A percentile compares a stretch with the other conserved stretches of the same genome.
These are phyloP conservation scores for Monotropa hypopitys DNA, from an alignment of 179 eudicot genomes.

Conservation along the genomic window DNA sequence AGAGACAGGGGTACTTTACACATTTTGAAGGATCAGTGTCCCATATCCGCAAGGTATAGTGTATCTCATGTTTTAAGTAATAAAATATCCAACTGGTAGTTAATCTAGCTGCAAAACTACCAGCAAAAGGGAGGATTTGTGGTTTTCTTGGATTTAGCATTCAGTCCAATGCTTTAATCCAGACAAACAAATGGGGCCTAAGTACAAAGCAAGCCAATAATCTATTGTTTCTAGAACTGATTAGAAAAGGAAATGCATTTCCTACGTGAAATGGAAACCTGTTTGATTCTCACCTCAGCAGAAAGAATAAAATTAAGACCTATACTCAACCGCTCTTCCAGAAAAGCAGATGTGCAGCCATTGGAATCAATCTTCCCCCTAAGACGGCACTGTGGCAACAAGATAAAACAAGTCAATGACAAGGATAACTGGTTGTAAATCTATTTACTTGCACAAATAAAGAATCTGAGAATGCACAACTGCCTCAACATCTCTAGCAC, in stretches of 20 bases:
- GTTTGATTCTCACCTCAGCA: conserved; percentile 56
- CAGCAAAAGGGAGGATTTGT: background rate
- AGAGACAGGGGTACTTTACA: too few relatives aligned
- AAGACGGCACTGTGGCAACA: conserved; percentile 53
- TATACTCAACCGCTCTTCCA: conserved; percentile 77
- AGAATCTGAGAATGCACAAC: background rate
- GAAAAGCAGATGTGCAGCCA: conserved; percentile 67
- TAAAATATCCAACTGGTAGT: background rate
- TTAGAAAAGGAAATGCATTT: background rate
- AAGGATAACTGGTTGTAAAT: background rate
- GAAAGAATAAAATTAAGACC: conserved; percentile 85
- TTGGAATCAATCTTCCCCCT: conserved; percentile 92
- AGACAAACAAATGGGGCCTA: too few relatives aligned
- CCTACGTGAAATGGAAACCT: background rate
- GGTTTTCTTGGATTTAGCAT: background rate
- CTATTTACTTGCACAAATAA: background rate
- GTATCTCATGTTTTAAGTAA: background rate
- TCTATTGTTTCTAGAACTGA: background rate
- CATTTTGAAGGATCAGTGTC: too few relatives aligned
- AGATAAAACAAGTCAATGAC: background rate
- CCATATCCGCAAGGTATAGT: background rate
- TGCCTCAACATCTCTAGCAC: background rate
- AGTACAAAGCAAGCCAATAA: too few relatives aligned
- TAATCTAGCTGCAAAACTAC: background rate
- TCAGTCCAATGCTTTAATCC: background rate